These are phyloP conservation scores for Fusarium chaquense DNA, from an alignment of 2,329 filamentous ascomycete genomes.

Conservation along the genomic window DNA sequence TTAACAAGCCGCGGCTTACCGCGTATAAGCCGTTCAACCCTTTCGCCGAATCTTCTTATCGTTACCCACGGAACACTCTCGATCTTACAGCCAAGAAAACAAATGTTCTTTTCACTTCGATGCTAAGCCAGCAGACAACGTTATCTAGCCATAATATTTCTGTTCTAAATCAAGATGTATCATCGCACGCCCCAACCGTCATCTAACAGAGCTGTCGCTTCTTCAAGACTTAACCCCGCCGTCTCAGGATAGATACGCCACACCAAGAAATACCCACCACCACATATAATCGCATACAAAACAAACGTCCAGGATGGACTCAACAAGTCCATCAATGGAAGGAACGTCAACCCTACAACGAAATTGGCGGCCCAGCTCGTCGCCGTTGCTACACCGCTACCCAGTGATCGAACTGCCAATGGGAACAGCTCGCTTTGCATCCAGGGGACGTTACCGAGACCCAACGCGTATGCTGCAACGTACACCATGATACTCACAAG, in stretches of 20 bases:
- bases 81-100: conserved; percentile 12
- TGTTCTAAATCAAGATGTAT: conserved; percentile 22
- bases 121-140: background rate
- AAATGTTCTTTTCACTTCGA: conserved; percentile 15
- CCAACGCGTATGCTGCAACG: conserved; percentile 86
- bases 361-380: conserved; percentile 93
- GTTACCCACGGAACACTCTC: conserved; percentile 25
- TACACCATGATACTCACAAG: conserved; percentile 83
- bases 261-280: conserved; percentile 73
- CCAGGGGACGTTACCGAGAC: conserved; percentile 94
- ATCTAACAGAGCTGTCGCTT: conserved; percentile 77
- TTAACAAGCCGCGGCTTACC: conserved; percentile 32
- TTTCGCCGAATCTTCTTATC: background rate
- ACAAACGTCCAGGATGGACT: conserved; percentile 83
- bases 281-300: conserved; percentile 80
- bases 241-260: conserved; percentile 89
- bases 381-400: conserved; percentile 78
- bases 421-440: conserved; percentile 95
- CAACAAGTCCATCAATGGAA: conserved; percentile 85
- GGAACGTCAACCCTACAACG: conserved; percentile 84
- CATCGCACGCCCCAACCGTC: conserved; percentile 78
- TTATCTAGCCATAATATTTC: background rate
- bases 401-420: conserved; percentile 76
- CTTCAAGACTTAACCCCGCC: conserved; percentile 82
- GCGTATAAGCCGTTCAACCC: conserved; percentile 27